A percentile compares a stretch with the other conserved stretches of the same genome.
Evolutionary conservation across 2,329 filamentous ascomycete genomes (phyloP).

Genomic region (Ophiostoma sp.): DNA sequence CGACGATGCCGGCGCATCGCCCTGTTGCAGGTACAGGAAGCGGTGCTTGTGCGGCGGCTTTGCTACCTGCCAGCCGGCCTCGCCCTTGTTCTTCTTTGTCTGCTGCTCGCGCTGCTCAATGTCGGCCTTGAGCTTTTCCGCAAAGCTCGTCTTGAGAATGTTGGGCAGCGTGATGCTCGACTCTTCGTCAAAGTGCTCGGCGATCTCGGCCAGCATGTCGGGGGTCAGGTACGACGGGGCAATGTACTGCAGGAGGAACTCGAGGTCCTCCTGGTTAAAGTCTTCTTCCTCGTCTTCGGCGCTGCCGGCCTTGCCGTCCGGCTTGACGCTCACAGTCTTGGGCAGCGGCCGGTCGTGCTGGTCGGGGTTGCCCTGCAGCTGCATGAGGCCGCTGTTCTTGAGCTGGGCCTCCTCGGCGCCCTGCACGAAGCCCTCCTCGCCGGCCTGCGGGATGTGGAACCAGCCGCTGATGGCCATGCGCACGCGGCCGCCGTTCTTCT

Average conservation of each 20-base stretch:
- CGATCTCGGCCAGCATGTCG: constrained; percentile 78
- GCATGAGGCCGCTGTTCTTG: constrained; percentile 83
- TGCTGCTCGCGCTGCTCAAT: constrained; percentile 60
- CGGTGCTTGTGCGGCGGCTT: constrained; percentile 92
- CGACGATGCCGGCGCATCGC: constrained; percentile 40
- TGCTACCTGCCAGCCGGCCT: constrained; percentile 67
- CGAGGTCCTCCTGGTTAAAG: constrained; percentile 73
- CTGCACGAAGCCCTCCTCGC: constrained; percentile 84
- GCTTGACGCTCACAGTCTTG: constrained; percentile 42
- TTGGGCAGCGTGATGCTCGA: constrained; percentile 77
- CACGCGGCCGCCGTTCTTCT: constrained; percentile 67
- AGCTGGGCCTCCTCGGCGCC: constrained; percentile 85
- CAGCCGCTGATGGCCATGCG: constrained; percentile 98
- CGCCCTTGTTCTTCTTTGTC: constrained; percentile 37
- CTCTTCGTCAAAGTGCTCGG: constrained; percentile 72
- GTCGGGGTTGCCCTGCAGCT: constrained; percentile 86
- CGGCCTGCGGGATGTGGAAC: constrained; percentile 96
- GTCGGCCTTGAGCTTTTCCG: constrained; percentile 63
- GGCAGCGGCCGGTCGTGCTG: constrained; percentile 77
- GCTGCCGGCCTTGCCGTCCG: not conserved
- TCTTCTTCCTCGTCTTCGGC: constrained; percentile 39
- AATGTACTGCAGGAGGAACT: constrained; percentile 87
- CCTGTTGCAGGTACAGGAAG: constrained; percentile 71
- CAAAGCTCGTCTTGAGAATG: constrained; percentile 75
- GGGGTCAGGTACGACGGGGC: constrained; percentile 86